Conservation (phyloP, 2,329 filamentous ascomycete species). For the Fusarium guadeloupense region DNA sequence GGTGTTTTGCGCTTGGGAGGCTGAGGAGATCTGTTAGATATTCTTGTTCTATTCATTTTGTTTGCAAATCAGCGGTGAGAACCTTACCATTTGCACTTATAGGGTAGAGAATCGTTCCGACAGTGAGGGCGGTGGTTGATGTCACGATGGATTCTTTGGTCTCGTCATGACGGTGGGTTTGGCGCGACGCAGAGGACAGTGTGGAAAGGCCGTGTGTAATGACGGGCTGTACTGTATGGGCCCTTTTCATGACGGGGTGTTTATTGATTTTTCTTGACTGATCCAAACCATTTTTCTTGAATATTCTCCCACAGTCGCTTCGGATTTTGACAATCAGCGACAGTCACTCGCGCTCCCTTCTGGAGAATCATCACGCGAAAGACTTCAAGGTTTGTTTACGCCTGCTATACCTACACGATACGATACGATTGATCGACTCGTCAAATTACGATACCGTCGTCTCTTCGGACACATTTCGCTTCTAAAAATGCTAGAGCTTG, state of each 20-base stretch:
- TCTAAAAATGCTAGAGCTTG: conserved; percentile 74
- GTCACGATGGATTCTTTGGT: conserved; percentile 28
- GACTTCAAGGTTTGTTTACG: conserved; percentile 32
- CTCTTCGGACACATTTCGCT: conserved; percentile 50
- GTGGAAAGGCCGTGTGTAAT: accelerated
- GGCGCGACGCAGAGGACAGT: conserved; percentile 22
- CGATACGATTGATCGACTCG: background rate
- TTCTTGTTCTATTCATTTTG: background rate
- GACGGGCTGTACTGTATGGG: conserved; percentile 23
- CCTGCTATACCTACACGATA: background rate
- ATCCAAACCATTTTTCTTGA: background rate
- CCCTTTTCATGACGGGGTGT: conserved; percentile 4
- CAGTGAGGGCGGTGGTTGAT: conserved; percentile 29
- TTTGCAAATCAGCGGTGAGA: background rate
- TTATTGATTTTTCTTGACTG: conserved; percentile 22
- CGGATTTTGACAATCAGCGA: background rate
- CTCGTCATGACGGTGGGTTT: conserved; percentile 16
- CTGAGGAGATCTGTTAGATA: conserved; percentile 43
- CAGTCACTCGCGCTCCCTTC: conserved; percentile 6
- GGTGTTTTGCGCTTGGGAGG: conserved; percentile 63
- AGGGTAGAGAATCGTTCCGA: conserved; percentile 2
- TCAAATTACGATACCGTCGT: conserved; percentile 8
- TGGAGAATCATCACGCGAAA: conserved; percentile 24
- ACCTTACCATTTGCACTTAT: conserved; percentile 30
- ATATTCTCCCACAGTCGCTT: conserved; percentile 7